Percentiles rank a stretch among this genome's conserved stretches.
Evolutionary conservation across 164 flowering plant genomes (phyloP).

Genomic region (Piper betle): DNA sequence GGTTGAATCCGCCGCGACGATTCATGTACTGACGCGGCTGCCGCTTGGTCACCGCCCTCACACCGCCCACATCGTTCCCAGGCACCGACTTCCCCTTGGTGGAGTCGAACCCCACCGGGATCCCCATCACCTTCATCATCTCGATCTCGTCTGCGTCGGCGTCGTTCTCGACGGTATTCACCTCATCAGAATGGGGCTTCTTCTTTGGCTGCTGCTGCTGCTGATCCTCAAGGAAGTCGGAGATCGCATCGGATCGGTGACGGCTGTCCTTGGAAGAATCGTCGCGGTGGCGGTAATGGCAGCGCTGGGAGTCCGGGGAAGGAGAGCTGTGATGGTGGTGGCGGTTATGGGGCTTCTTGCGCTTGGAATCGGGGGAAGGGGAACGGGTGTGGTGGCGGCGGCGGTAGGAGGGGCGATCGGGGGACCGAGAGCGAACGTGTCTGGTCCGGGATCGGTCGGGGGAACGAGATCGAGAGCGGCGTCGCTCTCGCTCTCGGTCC

Average conservation of each 20-base stretch:
- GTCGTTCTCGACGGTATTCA: slow-evolving; percentile 9
- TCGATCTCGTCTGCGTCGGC: slow-evolving; percentile 58
- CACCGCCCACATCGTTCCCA: slow-evolving; percentile 76
- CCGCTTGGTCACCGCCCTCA: slow-evolving; percentile 73
- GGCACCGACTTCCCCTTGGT: slow-evolving; percentile 88
- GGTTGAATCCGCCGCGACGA: slow-evolving; percentile 87
- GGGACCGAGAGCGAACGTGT: slow-evolving; percentile 27
- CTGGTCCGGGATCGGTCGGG: slow-evolving; percentile 38
- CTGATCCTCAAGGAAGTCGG: slow-evolving; percentile 42
- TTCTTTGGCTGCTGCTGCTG: slow-evolving; percentile 8
- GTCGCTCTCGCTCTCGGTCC: slow-evolving; percentile 30
- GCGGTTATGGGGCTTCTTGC: slow-evolving; percentile 29
- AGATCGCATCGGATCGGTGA: slow-evolving; percentile 12
- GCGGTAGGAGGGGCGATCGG: slow-evolving; percentile 21
- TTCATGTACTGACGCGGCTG: slow-evolving; percentile 98
- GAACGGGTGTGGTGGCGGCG: slow-evolving; percentile 30
- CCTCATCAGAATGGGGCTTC: slow-evolving; percentile 8
- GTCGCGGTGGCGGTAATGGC: slow-evolving; percentile 18
- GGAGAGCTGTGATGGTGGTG: slow-evolving; percentile 32
- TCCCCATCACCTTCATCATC: slow-evolving; percentile 88
- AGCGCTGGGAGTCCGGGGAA: slow-evolving; percentile 31
- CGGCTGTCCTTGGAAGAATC: slow-evolving; percentile 21
- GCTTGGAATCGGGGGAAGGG: slow-evolving; percentile 35
- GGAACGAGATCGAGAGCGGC: slow-evolving; percentile 36
- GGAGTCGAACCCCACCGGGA: slow-evolving; percentile 84